Evolutionary conservation across 2,329 filamentous ascomycete genomes (phyloP).

Genomic region (Epichloe sylvatica): DNA sequence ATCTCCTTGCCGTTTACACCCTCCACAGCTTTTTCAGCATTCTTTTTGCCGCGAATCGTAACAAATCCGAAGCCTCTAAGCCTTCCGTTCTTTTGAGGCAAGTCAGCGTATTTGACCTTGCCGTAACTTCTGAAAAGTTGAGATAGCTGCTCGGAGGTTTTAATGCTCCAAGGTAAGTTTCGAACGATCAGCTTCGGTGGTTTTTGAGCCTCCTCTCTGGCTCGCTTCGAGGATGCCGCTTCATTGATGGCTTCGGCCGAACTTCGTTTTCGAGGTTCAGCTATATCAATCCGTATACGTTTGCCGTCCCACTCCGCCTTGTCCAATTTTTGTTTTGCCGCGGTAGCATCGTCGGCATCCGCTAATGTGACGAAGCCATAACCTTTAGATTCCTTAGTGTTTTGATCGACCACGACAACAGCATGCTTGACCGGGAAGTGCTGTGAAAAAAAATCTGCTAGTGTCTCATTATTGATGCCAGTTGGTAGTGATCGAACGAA

Average conservation of each 20-base stretch:
- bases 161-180: slow-evolving; percentile 93
- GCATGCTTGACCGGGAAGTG: slow-evolving; percentile 93
- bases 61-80: slow-evolving; percentile 89
- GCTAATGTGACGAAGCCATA: slow-evolving; percentile 97
- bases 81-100: slow-evolving; percentile 65
- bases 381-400: slow-evolving; percentile 76
- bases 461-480: slow-evolving; percentile 61
- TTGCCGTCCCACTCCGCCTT: slow-evolving; percentile 64
- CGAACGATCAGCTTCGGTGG: slow-evolving; percentile 73
- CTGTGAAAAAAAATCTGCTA: slow-evolving; percentile 79
- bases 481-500: slow-evolving; percentile 82
- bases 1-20: slow-evolving; percentile 80
- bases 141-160: slow-evolving; percentile 65
- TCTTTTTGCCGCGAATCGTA: slow-evolving; percentile 72
- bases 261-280: slow-evolving; percentile 67
- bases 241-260: slow-evolving; percentile 30
- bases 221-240: slow-evolving; percentile 32
- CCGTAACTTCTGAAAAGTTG: slow-evolving; percentile 76
- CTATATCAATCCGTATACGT: slow-evolving; percentile 74
- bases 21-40: slow-evolving; percentile 78
- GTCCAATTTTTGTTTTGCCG: slow-evolving; percentile 70
- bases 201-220: slow-evolving; percentile 45
- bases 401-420: slow-evolving; percentile 73
- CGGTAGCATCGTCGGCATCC: slow-evolving; percentile 76
- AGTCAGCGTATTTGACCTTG: slow-evolving; percentile 74